These are phyloP conservation scores for Talaromyces sp. DNA, from an alignment of 2,329 filamentous ascomycete species.

Conservation along the genomic window DNA sequence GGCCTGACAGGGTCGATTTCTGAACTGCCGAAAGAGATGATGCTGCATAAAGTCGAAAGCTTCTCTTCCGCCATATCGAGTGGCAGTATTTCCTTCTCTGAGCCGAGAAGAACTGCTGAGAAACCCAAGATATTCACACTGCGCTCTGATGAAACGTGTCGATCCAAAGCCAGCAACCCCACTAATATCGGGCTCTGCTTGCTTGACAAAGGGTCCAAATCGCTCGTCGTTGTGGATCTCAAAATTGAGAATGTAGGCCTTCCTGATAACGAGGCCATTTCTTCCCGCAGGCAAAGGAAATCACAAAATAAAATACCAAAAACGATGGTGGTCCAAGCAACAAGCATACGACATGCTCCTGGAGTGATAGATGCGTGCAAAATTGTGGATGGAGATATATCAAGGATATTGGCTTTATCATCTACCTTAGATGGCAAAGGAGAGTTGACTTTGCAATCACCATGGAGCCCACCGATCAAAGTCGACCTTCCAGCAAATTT, in stretches of 20 bases:
- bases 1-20: constrained; percentile 68
- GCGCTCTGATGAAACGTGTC: constrained; percentile 38
- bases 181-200: constrained; percentile 52
- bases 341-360: constrained; percentile 53
- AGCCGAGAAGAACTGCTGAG: constrained; percentile 18
- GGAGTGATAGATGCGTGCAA: constrained; percentile 70
- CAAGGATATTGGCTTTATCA: constrained; percentile 65
- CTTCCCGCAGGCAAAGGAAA: constrained; percentile 22
- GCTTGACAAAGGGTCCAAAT: constrained; percentile 62
- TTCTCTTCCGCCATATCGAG: constrained; percentile 52
- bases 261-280: constrained; percentile 21
- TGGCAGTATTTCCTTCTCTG: constrained; percentile 22
- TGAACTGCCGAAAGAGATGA: constrained; percentile 65
- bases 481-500: constrained; percentile 57
- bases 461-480: constrained; percentile 67
- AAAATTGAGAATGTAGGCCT: constrained; percentile 44
- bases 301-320: constrained; percentile 17
- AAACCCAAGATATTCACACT: constrained; percentile 58
- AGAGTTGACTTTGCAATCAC: constrained; percentile 67
- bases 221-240: constrained; percentile 62
- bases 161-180: constrained; percentile 25
- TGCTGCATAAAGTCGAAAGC: constrained; percentile 65
- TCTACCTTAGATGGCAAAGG: constrained; percentile 59
- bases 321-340: constrained; percentile 29
- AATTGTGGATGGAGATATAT: constrained; percentile 60